Base-by-base conservation (phyloP, 108 stramenopile species). In the Nitzschia inconspicua region DNA sequence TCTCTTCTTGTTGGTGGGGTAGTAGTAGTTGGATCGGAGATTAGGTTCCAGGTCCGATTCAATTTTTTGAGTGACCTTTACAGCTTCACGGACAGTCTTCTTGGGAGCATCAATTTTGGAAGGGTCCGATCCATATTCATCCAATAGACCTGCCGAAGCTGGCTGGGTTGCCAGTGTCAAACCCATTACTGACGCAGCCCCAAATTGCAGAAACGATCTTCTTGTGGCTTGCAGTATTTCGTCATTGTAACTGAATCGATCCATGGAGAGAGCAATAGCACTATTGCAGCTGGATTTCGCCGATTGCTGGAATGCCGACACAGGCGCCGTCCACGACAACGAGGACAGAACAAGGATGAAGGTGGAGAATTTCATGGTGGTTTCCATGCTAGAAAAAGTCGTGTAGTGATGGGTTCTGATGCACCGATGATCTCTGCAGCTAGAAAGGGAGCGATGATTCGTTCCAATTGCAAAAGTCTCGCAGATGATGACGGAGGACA, bases 91-190 rank as follows among this genome's bases (percentile, higher is more conserved):
- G 16, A 11, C 40, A 16, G 22, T 1, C 19, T 51, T 50, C 40
- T 46, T 60, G 2, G 25, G 64, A 29, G 22, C 34, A 7, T 34
- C 11, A 73, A 85, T 82, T 66, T 75, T 69, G 24, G 70, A 66
- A 0, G 90, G 85, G 63, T 91, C 84, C 11, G 79, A 63, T 37
- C 89, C 89, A 53, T 63, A 91, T 6, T 91, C 83, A 36, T 87
- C 85, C 29, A 91, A 65, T 19, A 91, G 77, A 31, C 79, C 66
- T 14, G 79, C 79, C 14, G 57, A 65, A 13, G 73, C 65, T 29
- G 37, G 57, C 39, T 4, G 27, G 2, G 66, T 35, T 14, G 41
- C 16, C 40, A 58, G 24, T 2, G 35, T 42, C 8, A 32, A 28
- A 23, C 43, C 57, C 8, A 44, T 10, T 10, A 58, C 3, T 44